Base-by-base conservation (phyloP, 176 grass and related monocot genomes). In the Oropetium thomaeum region DNA sequence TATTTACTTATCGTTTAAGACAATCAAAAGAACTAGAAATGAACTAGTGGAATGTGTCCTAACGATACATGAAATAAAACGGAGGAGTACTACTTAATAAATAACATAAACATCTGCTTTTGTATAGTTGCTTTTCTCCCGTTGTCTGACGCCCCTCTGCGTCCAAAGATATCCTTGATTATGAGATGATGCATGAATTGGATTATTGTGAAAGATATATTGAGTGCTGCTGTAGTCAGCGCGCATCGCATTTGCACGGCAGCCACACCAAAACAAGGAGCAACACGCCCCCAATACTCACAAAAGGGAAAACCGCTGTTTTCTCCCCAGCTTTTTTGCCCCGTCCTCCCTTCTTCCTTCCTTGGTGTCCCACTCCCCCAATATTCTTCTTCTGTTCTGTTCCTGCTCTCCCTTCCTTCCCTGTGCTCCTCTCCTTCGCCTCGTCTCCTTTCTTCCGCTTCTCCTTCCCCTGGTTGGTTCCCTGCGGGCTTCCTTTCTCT, bases 351-450 rank as follows among this genome's bases (percentile, higher is more conserved):
- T 52, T n/a, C n/a, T n/a, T n/a, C n/a, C 55, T 16, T 76, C 44
- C 45, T 49, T 49, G 17, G 7, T 58, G 65, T 74, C 53, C 27
- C 80, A 76, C 68, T 44, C 35, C 30, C 30, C 42, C 55, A 70
- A 60, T 76, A 84, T 81, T 84, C 81, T 14, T 49, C n/a, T n/a
- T n/a, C n/a, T n/a, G n/a, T n/a, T n/a, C 45, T 49, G 35, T 44
- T 19, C 29, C 62, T 47, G 29, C 58, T 38, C 57, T 29, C 39
- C 29, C 62, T 47, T 17, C 58, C 30, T 43, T 29, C 39, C 54
- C 68, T 10, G 17, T 41, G 38, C 57, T 32, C 52, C 66, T 71
- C 57, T 32, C 52, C 66, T 71, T 34, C 71, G 70, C 8, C 73
- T 82, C 73, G 22, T 73, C 79, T 59, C 52, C 73, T 67, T 78